A percentile compares a stretch with the other conserved stretches of the same genome.
phyloP scores from a whole-genome alignment of 2,329 filamentous ascomycete species.

The Sporothrix brunneoviolacea region DNA sequence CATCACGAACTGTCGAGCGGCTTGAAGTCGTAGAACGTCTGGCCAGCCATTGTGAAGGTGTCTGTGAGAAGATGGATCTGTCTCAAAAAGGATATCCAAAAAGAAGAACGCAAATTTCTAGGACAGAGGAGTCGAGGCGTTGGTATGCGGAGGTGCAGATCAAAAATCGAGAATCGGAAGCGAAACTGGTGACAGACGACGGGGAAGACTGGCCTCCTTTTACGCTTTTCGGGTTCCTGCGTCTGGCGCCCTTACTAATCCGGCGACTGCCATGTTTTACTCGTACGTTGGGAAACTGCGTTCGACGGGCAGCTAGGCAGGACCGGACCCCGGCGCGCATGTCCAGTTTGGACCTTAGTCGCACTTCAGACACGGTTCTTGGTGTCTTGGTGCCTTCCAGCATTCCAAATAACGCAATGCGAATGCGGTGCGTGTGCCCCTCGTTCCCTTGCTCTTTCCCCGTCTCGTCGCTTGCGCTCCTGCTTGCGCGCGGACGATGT shows the following conservation, averaged over 20 bases:
- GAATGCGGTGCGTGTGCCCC: too few species aligned
- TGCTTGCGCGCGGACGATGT: not conserved
- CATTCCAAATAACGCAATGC: too few species aligned
- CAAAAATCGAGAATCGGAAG: too few species aligned
- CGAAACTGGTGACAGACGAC: not conserved
- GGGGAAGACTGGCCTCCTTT: not conserved
- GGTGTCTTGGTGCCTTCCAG: too few species aligned
- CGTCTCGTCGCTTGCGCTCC: not conserved
- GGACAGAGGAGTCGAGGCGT: too few species aligned
- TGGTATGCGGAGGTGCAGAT: too few species aligned
- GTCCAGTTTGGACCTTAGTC: too few species aligned
- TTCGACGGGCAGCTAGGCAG: too few species aligned
- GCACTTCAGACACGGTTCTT: too few species aligned
- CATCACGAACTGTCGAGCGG: conserved; percentile 66
- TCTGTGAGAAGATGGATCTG: not conserved
- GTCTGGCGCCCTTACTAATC: conserved; percentile 6
- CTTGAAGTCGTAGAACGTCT: conserved; percentile 76
- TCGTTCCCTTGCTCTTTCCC: not conserved
- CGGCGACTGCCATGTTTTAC: not conserved
- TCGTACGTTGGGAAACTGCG: too few species aligned
- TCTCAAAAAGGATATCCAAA: not conserved
- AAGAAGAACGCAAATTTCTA: too few species aligned
- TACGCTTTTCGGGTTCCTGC: conserved; percentile 1
- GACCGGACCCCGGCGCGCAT: too few species aligned
- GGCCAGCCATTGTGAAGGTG: conserved; percentile 53